These are phyloP conservation scores for Fusarium succisae DNA, from an alignment of 2,329 filamentous ascomycete genomes.

Conservation along the genomic window DNA sequence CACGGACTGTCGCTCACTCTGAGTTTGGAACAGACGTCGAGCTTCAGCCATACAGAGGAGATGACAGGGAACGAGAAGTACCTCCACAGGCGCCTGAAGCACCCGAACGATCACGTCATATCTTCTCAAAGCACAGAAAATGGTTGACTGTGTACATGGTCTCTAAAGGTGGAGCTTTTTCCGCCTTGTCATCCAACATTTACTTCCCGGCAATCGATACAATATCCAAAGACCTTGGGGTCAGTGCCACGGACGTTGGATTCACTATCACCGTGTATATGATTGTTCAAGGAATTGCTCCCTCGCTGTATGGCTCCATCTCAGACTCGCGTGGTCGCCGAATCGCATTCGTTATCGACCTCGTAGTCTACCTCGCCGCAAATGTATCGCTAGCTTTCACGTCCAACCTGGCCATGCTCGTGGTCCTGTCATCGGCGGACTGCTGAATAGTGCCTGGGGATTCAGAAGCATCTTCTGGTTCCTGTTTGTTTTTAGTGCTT, in stretches of 20 bases:
- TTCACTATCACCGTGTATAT: neutral
- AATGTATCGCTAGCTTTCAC: neutral
- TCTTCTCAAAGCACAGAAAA: neutral
- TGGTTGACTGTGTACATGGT: neutral
- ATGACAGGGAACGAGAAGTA: neutral
- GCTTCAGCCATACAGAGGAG: neutral
- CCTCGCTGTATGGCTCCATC: neutral
- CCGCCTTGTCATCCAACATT: neutral
- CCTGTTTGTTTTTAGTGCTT: constrained; percentile 35
- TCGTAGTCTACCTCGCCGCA: neutral
- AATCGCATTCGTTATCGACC: neutral
- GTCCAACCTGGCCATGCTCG: neutral
- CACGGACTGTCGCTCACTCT: neutral
- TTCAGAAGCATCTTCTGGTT: constrained; percentile 48
- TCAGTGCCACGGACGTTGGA: neutral
- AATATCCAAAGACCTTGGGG: neutral
- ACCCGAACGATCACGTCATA: neutral
- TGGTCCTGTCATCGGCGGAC: constrained; percentile 45
- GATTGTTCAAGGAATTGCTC: neutral
- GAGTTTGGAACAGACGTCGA: neutral
- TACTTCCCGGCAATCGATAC: neutral
- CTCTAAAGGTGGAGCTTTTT: neutral
- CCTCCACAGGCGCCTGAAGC: rapidly evolving
- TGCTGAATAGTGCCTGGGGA: constrained; percentile 38
- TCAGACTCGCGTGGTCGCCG: neutral